Base-by-base conservation (phyloP, 139 green algal genomes). In the Chlorella sorokiniana region DNA sequence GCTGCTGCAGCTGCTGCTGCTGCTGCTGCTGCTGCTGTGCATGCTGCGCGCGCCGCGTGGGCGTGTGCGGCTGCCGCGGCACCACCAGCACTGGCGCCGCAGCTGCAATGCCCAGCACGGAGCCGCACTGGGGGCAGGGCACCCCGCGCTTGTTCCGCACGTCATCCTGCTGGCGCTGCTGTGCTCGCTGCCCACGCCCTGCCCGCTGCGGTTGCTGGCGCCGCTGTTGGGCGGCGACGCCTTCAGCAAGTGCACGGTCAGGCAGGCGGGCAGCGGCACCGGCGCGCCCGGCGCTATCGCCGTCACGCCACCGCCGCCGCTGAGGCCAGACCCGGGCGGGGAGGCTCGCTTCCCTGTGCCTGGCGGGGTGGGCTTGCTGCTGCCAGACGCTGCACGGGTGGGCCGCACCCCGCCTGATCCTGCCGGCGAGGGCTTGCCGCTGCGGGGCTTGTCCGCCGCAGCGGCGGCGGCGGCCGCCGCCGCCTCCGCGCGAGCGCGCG, bases 71-170 rank as follows among this genome's bases (percentile, higher is more conserved):
- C 64, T n/a, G n/a, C n/a, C n/a, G n/a, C n/a, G n/a, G n/a, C n/a
- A n/a, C n/a, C 48, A 56, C 48, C 14, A 11, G 16, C 48, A 56
- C 48, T 11, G 48, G 68, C 68, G 65, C 65, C 23, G 63, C 31
- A 16, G 69, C 69, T 42, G 69, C 69, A 44, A 77, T 44, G 33
- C 48, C 52, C 2, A 78, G 48, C 1, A 31, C 45, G 20, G 48
- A 33, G 48, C 71, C 71, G 35, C 71, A 78, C 33, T 78, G 52
- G 3, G 71, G 71, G 71, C 71, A 78, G 7, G 35, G 48, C 48
- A 78, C 71, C 3, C 71, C 37, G 7, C 52, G 25, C 42, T 48
- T 45, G 14, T 67, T 31, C 33, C 71, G 18, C 35, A 78, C 33
- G 31, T 33, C 1, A n/a, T 33, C 6, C 71, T 64, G 45, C 41